Evolutionary conservation across 257 asterid genomes (phyloP), one percentile per base, ranked within the genome.

Genomic region (Lavandula angustifolia): DNA sequence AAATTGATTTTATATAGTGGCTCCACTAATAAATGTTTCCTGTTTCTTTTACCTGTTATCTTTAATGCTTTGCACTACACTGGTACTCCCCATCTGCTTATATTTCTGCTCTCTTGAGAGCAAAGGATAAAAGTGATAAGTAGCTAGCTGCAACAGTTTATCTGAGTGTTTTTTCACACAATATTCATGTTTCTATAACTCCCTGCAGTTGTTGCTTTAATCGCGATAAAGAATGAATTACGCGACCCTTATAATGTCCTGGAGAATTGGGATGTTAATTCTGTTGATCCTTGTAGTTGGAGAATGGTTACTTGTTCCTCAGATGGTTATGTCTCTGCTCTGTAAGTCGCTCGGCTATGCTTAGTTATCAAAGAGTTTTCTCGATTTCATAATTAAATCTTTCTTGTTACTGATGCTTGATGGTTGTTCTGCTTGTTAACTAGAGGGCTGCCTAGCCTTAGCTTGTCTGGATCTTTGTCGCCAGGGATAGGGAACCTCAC

Each of bases 271-370:
- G 97, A 94, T 78, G 79, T 77, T 41, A 90, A 80, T 81, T 91
- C 98, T 17, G 99, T 94, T 66, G 99, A 94, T 78, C 99, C 99
- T 59, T 94, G 99, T 79, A 80, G 96, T 75, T 94, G 99, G 99
- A 86, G 96, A 73, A 87, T 87, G 97, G 77, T 94, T 59, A 83
- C 95, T 57, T 94, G 99, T 64, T 74, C 94, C 14, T 13, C 41
- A 56, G 97, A 87, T 80, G 95, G 95, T 61, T 82, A 81, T 80
- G 99, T 94, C 51, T 90, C 95, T 73, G 82, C 82, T 64, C 72
- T 90, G 99, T 94, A 80, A 94, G 99, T 76, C 66, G 17, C 44
- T 62, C 35, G 40, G 3, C 34, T 49, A 18, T 43, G 7, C 65
- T 13, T 41, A 9, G 4, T 29, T 32, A 29, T 32, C 34, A 3